phyloP scores from a whole-genome alignment of 345 rosid species.

The Aethionema arabicum region DNA sequence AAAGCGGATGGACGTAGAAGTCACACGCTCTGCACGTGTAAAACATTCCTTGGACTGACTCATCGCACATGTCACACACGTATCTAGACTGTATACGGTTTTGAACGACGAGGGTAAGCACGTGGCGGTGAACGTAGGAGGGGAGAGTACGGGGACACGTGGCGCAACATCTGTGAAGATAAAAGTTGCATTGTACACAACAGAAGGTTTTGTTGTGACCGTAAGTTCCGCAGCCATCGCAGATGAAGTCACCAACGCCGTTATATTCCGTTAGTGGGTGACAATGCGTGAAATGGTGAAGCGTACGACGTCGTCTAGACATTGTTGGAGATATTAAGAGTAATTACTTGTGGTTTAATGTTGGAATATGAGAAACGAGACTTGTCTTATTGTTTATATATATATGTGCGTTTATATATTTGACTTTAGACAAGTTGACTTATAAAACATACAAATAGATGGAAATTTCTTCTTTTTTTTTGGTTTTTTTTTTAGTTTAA shows the following conservation, averaged over 20 bases:
- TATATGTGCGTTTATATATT: no score
- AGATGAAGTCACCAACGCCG: constrained; percentile 29
- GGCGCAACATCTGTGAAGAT: constrained; percentile 47
- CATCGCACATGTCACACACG: constrained; percentile 39
- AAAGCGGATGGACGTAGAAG: constrained; percentile 42
- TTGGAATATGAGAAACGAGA: constrained; percentile 23
- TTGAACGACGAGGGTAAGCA: constrained; percentile 28
- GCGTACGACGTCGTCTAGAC: constrained; percentile 22
- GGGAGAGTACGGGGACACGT: constrained; percentile 36
- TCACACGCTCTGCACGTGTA: constrained; percentile 42
- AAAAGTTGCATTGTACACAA: constrained; percentile 38
- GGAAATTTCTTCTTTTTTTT: no score
- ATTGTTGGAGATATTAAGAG: constrained; percentile 31
- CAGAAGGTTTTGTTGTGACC: constrained; percentile 37
- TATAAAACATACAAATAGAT: no score
- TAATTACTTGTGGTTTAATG: constrained; percentile 6
- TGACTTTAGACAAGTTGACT: constrained; percentile 34
- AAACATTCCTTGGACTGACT: constrained; percentile 39
- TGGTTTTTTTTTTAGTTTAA: no score
- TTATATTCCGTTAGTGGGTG: constrained; percentile 36
- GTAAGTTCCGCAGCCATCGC: constrained; percentile 40
- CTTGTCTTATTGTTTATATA: constrained; percentile 22
- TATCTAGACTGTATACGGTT: constrained; percentile 28
- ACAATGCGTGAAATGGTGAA: constrained; percentile 38
- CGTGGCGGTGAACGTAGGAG: constrained; percentile 37